Evolutionary conservation across 768 basidiomycete species (phyloP).

Genomic region (Mrakia gelida): DNA sequence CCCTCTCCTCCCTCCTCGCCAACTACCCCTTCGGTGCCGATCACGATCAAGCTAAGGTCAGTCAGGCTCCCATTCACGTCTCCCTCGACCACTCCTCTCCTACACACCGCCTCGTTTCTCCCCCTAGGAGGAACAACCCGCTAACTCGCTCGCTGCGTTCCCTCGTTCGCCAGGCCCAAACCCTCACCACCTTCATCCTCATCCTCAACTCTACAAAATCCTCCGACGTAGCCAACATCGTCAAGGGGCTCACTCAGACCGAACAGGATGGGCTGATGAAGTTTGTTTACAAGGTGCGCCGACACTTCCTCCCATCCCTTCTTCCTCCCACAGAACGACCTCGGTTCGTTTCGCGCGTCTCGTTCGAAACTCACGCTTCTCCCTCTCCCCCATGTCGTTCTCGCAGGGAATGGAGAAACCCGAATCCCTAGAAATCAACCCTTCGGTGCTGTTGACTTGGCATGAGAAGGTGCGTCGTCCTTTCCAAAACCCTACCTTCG

Average conservation of each 20-base stretch:
- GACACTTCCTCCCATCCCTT: neutral
- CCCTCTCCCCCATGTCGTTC: neutral
- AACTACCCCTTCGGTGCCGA: conserved; percentile 82
- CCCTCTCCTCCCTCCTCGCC: conserved; percentile 66
- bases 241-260: conserved; percentile 67
- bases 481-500: neutral
- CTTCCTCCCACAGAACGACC: neutral
- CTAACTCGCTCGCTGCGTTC: neutral
- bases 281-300: conserved; percentile 75
- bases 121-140: neutral
- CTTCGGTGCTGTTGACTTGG: conserved; percentile 75
- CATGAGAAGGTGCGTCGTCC: conserved; percentile 77
- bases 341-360: neutral
- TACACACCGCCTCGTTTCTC: neutral
- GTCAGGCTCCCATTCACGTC: no score
- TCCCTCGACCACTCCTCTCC: conserved; percentile 4
- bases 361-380: neutral
- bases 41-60: conserved; percentile 85
- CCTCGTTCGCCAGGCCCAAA: conserved; percentile 56
- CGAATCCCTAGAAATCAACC: conserved; percentile 58
- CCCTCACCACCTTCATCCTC: conserved; percentile 72
- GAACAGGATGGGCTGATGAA: conserved; percentile 92
- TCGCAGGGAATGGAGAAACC: conserved; percentile 66
- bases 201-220: conserved; percentile 93
- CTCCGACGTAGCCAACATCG: conserved; percentile 70